Base-by-base conservation (phyloP, 2,329 filamentous ascomycete species). In the Chaetomium globosum region DNA sequence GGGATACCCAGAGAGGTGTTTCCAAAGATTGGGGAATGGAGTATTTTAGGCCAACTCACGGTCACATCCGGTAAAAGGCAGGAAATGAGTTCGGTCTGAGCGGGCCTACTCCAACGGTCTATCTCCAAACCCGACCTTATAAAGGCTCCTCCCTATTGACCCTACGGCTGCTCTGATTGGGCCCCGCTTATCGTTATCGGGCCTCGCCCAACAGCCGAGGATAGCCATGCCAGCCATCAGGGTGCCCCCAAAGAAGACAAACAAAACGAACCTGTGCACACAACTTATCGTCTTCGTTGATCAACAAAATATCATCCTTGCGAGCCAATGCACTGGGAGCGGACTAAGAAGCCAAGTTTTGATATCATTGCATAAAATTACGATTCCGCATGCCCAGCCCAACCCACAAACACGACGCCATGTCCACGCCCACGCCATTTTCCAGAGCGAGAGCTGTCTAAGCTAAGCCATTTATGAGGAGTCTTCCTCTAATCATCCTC, bases 401-500 rank as follows among this genome's bases (percentile, higher is more conserved):
- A 55, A 31, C 30, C 28, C 28, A 9, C 33, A 54, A 54, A 19
- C 28, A 53, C 39, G 39, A 33, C 52, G 52, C 52, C 52, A 33
- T n/a, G 16, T 19, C 39, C 28, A 13, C 30, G 16, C 36, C 36
- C 12, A n/a, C 52, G 30, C 52, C 28, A 33, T 31, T 54, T 33
- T 54, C 52, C 52, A 54, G 52, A 54, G 52, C 52, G 51, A 54
- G 51, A 54, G 30, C 28, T 33, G 19, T 54, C 13, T 54, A 54
- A 54, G 52, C 52, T 31, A 54, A 54, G 46, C n/a, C 46, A 31
- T 57, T 13, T 62, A 49, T 43, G 26, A 46, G 33, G 31, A 52
- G 26, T 12, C 57, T 52, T 1, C 36, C 21, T 49, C 65, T 66
- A 81, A 69, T 85, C 80, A 72, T 93, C 91, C 75, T 93, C 90